phyloP scores from a whole-genome alignment of 2,329 filamentous ascomycete genomes.

The Ophiosphaerella korrae region DNA sequence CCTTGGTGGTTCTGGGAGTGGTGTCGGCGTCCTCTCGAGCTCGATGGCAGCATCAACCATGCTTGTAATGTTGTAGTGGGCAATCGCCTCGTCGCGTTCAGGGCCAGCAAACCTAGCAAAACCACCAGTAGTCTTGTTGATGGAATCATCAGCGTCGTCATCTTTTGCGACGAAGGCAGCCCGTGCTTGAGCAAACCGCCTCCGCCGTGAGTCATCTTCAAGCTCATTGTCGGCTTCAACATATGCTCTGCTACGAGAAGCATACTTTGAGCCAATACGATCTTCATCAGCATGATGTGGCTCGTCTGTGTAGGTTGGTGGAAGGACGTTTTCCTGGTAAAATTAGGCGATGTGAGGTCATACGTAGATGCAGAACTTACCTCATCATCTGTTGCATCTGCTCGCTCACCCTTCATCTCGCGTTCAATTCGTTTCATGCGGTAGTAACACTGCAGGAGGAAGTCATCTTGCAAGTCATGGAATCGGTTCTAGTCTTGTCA shows the following conservation, averaged over 20 bases:
- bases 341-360: slow-evolving; percentile 3
- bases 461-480: slow-evolving; percentile 39
- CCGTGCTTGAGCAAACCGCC: slow-evolving; percentile 27
- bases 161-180: slow-evolving; percentile 32
- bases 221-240: slow-evolving; percentile 47
- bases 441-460: slow-evolving; percentile 45
- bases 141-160: slow-evolving; percentile 40
- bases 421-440: slow-evolving; percentile 46
- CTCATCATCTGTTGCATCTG: slow-evolving; percentile 50
- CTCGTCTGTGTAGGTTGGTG: slow-evolving; percentile 39
- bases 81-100: slow-evolving; percentile 48
- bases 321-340: slow-evolving; percentile 38
- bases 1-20: slow-evolving; percentile 17
- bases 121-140: slow-evolving; percentile 30
- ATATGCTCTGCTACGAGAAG: slow-evolving; percentile 49
- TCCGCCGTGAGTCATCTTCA: slow-evolving; percentile 33
- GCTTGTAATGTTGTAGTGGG: slow-evolving; percentile 43
- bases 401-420: slow-evolving; percentile 40
- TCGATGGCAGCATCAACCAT: slow-evolving; percentile 42
- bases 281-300: slow-evolving; percentile 28
- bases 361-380: slow-evolving; percentile 22
- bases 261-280: slow-evolving; percentile 41
- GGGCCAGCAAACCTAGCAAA: slow-evolving; percentile 52
- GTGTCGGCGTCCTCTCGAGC: slow-evolving; percentile 40
- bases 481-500: slow-evolving; percentile 37